phyloP scores from a whole-genome alignment of 2,329 filamentous ascomycete species.

The Lojkania enalia region DNA sequence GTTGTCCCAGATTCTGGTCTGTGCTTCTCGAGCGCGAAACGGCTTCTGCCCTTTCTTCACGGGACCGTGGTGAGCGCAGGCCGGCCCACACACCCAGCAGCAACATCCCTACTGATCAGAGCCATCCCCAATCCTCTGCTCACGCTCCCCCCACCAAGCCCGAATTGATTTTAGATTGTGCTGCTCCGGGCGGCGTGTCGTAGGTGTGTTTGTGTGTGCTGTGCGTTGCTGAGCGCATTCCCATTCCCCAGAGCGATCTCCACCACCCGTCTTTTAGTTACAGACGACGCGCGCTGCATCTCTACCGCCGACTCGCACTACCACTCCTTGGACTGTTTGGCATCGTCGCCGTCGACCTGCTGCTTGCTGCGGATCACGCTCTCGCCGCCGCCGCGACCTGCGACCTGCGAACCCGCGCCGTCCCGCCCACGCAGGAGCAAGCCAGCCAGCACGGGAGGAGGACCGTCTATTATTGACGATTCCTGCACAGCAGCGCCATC shows the following conservation, averaged over 20 bases:
- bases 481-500: neutral
- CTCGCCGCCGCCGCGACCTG: neutral
- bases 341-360: constrained; percentile 1
- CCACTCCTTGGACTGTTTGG: neutral
- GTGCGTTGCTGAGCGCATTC: constrained; percentile 11
- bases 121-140: constrained; percentile 28
- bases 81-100: constrained; percentile 21
- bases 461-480: neutral
- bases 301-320: neutral
- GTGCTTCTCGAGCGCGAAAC: constrained; percentile 29
- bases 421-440: constrained; percentile 37
- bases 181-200: constrained; percentile 38
- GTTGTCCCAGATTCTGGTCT: no score
- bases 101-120: no score
- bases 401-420: constrained; percentile 42
- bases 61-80: constrained; percentile 12
- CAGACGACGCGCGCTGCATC: constrained; percentile 21
- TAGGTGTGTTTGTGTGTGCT: no score
- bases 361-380: neutral
- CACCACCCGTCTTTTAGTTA: constrained; percentile 38
- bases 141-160: constrained; percentile 35
- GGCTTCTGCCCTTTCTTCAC: constrained; percentile 24
- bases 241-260: constrained; percentile 39
- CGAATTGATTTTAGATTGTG: constrained; percentile 44
- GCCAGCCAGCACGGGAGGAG: neutral